Evolutionary conservation across 2,329 filamentous ascomycete species (phyloP).

Genomic region (Bipolaris victoriae): DNA sequence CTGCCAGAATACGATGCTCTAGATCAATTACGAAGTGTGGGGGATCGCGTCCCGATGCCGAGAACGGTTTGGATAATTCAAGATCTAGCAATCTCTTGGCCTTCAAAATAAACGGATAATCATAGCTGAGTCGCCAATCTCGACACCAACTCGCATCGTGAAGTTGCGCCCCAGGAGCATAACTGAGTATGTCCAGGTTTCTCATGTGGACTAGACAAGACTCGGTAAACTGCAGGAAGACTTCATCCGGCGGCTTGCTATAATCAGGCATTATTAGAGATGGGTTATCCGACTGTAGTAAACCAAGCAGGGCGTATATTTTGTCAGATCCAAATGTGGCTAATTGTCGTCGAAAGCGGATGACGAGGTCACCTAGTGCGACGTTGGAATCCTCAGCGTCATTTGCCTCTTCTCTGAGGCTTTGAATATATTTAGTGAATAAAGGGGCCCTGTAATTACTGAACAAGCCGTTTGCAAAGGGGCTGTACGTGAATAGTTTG

Average conservation of each 20-base stretch:
- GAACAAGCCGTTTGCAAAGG: not conserved
- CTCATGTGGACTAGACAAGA: conserved; percentile 4
- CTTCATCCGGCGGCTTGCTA: not conserved
- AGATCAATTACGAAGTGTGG: not conserved
- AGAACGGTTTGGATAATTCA: not conserved
- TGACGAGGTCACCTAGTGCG: not conserved
- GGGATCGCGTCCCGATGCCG: not conserved
- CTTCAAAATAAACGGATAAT: not conserved
- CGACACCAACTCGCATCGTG: conserved; percentile 13
- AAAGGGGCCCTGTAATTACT: not conserved
- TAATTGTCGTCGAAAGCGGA: conserved; percentile 9
- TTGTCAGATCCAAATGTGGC: conserved; percentile 14
- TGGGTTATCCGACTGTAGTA: conserved; percentile 3
- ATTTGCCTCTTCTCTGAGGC: not conserved
- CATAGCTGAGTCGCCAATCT: conserved; percentile 3
- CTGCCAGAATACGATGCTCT: not conserved
- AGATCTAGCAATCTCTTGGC: not conserved
- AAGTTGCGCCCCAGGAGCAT: not conserved
- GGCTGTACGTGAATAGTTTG: not conserved
- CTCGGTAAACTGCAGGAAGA: conserved; percentile 11
- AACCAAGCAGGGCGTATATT: conserved; percentile 14
- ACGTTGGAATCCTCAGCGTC: not conserved
- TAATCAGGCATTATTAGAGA: conserved; percentile 11
- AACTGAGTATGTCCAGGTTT: conserved; percentile 4
- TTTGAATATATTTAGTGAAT: not conserved